phyloP scores from a whole-genome alignment of 768 basidiomycete genomes.

The Tulasnella sp. region DNA sequence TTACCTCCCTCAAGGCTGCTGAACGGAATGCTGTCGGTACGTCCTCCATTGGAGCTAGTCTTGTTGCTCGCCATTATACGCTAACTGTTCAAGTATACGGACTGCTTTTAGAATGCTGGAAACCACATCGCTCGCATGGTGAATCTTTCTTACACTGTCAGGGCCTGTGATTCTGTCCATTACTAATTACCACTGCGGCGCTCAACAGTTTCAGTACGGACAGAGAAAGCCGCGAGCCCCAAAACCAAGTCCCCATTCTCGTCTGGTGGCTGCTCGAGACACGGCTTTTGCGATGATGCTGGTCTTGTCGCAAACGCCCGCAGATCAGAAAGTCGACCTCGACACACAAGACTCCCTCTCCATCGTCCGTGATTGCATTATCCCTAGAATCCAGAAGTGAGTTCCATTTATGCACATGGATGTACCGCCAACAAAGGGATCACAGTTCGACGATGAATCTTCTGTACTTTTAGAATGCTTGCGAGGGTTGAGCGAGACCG shows the following conservation, averaged over 20 bases:
- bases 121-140: neutral
- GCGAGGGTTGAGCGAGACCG: neutral
- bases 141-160: neutral
- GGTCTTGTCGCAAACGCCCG: neutral
- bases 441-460: neutral
- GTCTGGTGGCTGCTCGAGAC: neutral
- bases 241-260: neutral
- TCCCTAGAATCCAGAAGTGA: neutral
- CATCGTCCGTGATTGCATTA: neutral
- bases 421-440: neutral
- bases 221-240: neutral
- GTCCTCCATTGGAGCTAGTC: neutral
- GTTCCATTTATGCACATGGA: neutral
- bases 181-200: neutral
- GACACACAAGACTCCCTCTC: neutral
- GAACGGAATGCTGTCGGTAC: neutral
- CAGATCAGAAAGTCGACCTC: neutral
- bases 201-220: neutral
- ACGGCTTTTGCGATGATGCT: neutral
- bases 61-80: neutral
- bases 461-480: neutral
- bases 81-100: neutral
- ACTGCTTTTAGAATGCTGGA: neutral
- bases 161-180: too few relatives aligned
- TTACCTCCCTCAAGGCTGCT: too few relatives aligned